Base-by-base conservation (phyloP, 352 stramenopile species). In the Phytophthora brassicae region DNA sequence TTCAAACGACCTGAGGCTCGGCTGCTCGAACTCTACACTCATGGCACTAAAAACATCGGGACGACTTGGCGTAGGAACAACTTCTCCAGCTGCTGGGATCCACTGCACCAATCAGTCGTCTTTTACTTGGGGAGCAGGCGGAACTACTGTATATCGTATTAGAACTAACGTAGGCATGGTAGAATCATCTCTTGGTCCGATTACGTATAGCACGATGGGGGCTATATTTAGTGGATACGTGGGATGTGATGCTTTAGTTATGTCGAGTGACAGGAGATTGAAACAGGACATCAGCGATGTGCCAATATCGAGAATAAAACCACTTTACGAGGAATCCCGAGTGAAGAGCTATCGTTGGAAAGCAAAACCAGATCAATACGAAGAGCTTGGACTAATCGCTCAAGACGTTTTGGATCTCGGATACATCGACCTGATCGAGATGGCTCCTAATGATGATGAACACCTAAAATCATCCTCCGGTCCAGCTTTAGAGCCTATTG, bases 281-380 rank as follows among this genome's bases (percentile, higher is more conserved):
- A 60, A 60, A 31, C 53, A 45, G 38, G 19, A 60, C 52, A 60
- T 60, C 13, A 7, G 16, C 14, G 16, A 35, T 3, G 31, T 48
- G 14, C 41, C 53, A 12, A 52, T 60, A 22, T 31, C 53, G 20
- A 52, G 47, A 47, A 43, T 33, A 14, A 60, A 60, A 53, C 53
- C 53, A n/a, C n/a, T n/a, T n/a, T n/a, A n/a, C n/a, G n/a, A n/a
- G n/a, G n/a, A n/a, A n/a, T n/a, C n/a, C n/a, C n/a, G n/a, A n/a
- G n/a, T n/a, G n/a, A n/a, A n/a, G n/a, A n/a, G n/a, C 33, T 60
- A 54, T 23, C 22, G 36, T 11, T 60, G 53, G 53, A 60, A 60
- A 22, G 11, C 22, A 39, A 42, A 60, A 42, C 42, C 53, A 13
- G 53, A 60, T 17, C 46, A 60, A 13, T 20, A 12, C 39, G 35